phyloP scores from a whole-genome alignment of 768 basidiomycete species.

The Boletus pseudo-olivaceus region DNA sequence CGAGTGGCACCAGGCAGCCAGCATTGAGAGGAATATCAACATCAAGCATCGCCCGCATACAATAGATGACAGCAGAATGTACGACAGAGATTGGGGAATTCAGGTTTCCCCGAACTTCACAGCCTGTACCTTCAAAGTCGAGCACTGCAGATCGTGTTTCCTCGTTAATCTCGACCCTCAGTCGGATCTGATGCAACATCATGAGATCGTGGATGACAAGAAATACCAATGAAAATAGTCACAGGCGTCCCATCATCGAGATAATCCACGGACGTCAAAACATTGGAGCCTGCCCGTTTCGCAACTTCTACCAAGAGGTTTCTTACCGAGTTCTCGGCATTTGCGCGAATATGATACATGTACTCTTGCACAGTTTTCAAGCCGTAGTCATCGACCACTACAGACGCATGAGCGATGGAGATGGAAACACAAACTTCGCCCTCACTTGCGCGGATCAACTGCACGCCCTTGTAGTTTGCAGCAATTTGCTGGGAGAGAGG shows the following conservation, averaged over 20 bases:
- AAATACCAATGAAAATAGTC: conserved; percentile 18
- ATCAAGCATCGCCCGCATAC: conserved; percentile 83
- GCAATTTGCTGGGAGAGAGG: conserved; percentile 70
- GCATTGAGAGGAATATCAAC: conserved; percentile 90
- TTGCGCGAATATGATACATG: conserved; percentile 86
- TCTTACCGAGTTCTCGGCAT: conserved; percentile 86
- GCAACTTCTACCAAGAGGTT: conserved; percentile 74
- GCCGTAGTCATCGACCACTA: conserved; percentile 85
- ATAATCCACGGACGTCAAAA: conserved; percentile 74
- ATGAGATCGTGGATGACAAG: conserved; percentile 1
- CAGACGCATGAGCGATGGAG: conserved; percentile 5
- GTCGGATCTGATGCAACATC: conserved; percentile 50
- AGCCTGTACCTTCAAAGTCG: conserved; percentile 83
- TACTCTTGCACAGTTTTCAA: conserved; percentile 87
- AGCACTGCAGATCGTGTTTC: conserved; percentile 72
- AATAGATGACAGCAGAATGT: conserved; percentile 86
- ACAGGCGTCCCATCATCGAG: conserved; percentile 87
- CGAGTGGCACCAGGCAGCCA: conserved; percentile 85
- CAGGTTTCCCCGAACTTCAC: conserved; percentile 79
- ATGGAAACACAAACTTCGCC: conserved; percentile 3
- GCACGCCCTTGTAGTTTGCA: conserved; percentile 89
- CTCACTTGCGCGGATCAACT: conserved; percentile 76
- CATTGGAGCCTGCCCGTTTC: conserved; percentile 59
- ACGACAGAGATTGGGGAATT: conserved; percentile 85
- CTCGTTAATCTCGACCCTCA: conserved; percentile 76